Evolutionary conservation across 2,329 filamentous ascomycete species (phyloP), one percentile per base, ranked within the genome.

Genomic region (Allantophomopsis cytisporea): DNA sequence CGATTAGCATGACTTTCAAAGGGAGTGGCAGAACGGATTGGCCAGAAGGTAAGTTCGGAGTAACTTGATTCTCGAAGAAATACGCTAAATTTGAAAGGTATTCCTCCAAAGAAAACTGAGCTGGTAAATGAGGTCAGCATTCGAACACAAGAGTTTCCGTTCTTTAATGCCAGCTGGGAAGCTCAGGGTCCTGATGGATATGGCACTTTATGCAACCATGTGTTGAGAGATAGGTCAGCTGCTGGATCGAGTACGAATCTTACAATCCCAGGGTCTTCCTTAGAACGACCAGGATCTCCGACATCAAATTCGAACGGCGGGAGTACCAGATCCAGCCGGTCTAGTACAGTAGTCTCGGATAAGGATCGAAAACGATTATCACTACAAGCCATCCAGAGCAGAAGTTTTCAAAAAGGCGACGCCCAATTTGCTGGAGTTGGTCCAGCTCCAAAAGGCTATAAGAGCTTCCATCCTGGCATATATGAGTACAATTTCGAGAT

Each of bases 11-110:
- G 39, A 89, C 84, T 51, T 83, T 98, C 49, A 74, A 80, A 32
- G 91, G 89, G 21, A 81, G 78, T 54, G 85, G 87, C 3, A 75
- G 82, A 46, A 96, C 91, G 1, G 87, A 94, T 54, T 98, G 91
- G 91, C 89, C 91, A 13, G 91, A 96, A 64, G 86, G 76, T 73
- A 64, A 83, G 71, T 69, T 28, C 18, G 4, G 7, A 16, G 14
- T 41, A 47, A 34, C 36, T 31, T 37, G 14, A 14, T 37, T 28
- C 35, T 16, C 39, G 10, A 30, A 37, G 39, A 32, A 14, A 4
- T 23, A 36, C 36, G 33, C 18, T 43, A 7, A 6, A 41, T 30
- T 31, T 35, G 12, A 23, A 45, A 77, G 76, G 87, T 38, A 91
- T 96, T 21, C 89, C 91, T 3, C 87, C 88, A 0, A 71, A 80